Conservation (phyloP, 306 rosid genomes). For the Malus fusca region DNA sequence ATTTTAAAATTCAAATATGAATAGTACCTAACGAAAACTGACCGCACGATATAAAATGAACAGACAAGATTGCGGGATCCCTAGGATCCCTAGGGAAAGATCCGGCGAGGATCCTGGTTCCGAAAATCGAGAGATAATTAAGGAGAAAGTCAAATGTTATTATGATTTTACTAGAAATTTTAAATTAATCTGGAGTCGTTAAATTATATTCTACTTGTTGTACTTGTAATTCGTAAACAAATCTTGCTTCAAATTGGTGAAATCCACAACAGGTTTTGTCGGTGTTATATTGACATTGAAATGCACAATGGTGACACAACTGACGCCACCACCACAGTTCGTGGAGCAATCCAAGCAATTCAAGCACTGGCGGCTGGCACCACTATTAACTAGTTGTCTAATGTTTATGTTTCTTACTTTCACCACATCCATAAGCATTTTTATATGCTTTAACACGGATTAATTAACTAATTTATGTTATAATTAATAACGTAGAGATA, state of each 20-base stretch:
- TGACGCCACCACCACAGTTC: slow-evolving; percentile 13
- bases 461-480: background rate
- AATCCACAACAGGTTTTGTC: slow-evolving; percentile 6
- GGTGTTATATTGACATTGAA: background rate
- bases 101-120: too few species aligned
- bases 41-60: too few species aligned
- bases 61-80: too few species aligned
- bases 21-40: too few species aligned
- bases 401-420: background rate
- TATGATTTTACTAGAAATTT: slow-evolving; percentile 3
- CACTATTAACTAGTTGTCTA: background rate
- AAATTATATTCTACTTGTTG: background rate
- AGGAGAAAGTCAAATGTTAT: slow-evolving; percentile 14
- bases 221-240: background rate
- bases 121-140: slow-evolving; percentile 1
- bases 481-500: background rate
- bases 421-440: background rate
- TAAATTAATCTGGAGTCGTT: background rate
- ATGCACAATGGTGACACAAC: slow-evolving; percentile 1
- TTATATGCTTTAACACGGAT: background rate
- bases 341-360: background rate
- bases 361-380: background rate
- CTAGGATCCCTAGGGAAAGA: too few species aligned
- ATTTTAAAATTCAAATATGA: too few species aligned
- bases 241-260: slow-evolving; percentile 4